phyloP scores from a whole-genome alignment of 139 green algal genomes.

The Ettlia oleoabundans region DNA sequence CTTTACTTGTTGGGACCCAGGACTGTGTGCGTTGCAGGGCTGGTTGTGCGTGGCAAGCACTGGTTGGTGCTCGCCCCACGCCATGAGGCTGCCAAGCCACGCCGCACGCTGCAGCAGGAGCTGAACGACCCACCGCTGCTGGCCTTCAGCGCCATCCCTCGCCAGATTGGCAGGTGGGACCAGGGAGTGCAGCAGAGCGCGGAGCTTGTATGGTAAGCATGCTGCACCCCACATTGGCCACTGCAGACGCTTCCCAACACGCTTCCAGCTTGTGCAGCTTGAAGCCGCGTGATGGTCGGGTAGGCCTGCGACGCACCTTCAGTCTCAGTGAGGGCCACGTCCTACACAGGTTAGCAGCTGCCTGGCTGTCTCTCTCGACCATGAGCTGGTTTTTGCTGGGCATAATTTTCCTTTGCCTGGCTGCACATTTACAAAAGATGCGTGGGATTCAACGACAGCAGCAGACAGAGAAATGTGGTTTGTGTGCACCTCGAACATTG shows the following conservation, averaged over 20 bases:
- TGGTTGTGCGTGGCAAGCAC: constrained; percentile 38
- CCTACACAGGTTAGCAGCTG: constrained; percentile 19
- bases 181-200: no score
- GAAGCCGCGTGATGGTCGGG: neutral
- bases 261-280: no score
- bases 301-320: constrained; percentile 23
- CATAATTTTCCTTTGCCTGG: no score
- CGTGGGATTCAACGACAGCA: no score
- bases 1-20: neutral
- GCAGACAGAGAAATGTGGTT: no score
- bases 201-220: no score
- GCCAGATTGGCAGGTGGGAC: constrained; percentile 18
- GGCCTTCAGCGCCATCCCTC: constrained; percentile 49
- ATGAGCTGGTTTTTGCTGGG: no score
- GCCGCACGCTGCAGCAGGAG: constrained; percentile 50
- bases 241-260: no score
- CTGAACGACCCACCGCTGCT: constrained; percentile 66
- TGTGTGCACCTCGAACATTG: no score
- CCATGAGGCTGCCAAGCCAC: constrained; percentile 9
- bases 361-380: no score
- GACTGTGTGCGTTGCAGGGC: neutral
- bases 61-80: constrained; percentile 28
- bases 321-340: constrained; percentile 21
- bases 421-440: no score
- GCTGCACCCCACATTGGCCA: no score